Evolutionary conservation across 148 eudicot genomes (phyloP).

Genomic region (Oxyria digyna): DNA sequence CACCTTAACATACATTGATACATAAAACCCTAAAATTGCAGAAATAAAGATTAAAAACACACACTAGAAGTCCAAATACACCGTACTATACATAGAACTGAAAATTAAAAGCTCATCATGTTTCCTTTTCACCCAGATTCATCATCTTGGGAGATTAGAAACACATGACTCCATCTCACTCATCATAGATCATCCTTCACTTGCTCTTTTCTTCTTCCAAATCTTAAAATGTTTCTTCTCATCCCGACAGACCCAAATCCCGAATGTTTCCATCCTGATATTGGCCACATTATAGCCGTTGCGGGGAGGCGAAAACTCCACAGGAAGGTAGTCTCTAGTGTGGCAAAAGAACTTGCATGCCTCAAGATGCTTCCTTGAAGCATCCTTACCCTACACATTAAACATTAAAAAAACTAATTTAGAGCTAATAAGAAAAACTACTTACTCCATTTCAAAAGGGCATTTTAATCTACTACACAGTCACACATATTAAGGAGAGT

Average conservation of each 20-base stretch:
- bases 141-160: conserved; percentile 5
- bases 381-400: not conserved
- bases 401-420: too few species aligned
- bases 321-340: not conserved
- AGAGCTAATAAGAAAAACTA: too few species aligned
- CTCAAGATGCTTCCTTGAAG: not conserved
- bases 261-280: not conserved
- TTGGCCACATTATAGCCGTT: not conserved
- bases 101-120: not conserved
- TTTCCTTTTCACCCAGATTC: conserved; percentile 4
- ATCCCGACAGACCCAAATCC: not conserved
- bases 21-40: too few species aligned
- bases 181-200: too few species aligned
- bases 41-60: too few species aligned
- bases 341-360: not conserved
- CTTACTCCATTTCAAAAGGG: too few species aligned
- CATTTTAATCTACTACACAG: too few species aligned
- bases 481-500: too few species aligned
- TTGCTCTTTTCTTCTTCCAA: not conserved
- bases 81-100: too few species aligned
- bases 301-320: not conserved
- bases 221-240: not conserved
- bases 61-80: too few species aligned
- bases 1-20: too few species aligned
- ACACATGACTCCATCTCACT: not conserved